phyloP scores from a whole-genome alignment of 345 rosid species.

The Odontarrhena argentea region DNA sequence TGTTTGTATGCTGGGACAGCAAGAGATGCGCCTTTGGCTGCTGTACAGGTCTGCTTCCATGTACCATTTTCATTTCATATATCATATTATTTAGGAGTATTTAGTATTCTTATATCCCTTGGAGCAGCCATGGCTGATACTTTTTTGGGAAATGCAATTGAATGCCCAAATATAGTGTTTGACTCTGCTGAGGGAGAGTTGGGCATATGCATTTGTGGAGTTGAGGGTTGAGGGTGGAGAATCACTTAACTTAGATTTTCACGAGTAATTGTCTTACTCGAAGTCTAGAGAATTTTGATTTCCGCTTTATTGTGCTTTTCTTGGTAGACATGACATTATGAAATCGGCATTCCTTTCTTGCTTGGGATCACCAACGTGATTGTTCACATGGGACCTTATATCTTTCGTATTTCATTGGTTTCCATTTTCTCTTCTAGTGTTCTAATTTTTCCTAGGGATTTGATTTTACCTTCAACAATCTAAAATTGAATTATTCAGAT shows the following conservation, averaged over 20 bases:
- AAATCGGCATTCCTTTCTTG: conserved; percentile 16
- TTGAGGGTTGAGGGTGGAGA: conserved; percentile 3
- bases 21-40: conserved; percentile 76
- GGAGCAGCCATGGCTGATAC: conserved; percentile 20
- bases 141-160: conserved; percentile 19
- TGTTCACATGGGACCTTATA: conserved; percentile 20
- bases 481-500: conserved; percentile 6
- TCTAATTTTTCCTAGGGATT: conserved; percentile 1
- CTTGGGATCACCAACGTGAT: conserved; percentile 14
- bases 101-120: conserved; percentile 15
- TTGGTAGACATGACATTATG: conserved; percentile 20
- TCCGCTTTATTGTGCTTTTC: conserved; percentile 6
- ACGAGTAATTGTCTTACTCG: conserved; percentile 8
- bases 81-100: conserved; percentile 29
- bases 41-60: conserved; percentile 62
- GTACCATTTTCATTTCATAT: conserved; percentile 28
- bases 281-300: conserved; percentile 14
- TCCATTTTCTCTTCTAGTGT: conserved; percentile 15
- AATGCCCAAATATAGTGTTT: conserved; percentile 9
- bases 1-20: conserved; percentile 69
- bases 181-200: not conserved
- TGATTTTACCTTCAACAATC: conserved; percentile 1
- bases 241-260: not conserved
- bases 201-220: conserved; percentile 29
- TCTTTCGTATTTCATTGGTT: conserved; percentile 18